A percentile compares a stretch with the other conserved stretches of the same genome.
Evolutionary conservation across 1,284 basidiomycete species (phyloP).

Genomic region (Ustilago cynodontis): DNA sequence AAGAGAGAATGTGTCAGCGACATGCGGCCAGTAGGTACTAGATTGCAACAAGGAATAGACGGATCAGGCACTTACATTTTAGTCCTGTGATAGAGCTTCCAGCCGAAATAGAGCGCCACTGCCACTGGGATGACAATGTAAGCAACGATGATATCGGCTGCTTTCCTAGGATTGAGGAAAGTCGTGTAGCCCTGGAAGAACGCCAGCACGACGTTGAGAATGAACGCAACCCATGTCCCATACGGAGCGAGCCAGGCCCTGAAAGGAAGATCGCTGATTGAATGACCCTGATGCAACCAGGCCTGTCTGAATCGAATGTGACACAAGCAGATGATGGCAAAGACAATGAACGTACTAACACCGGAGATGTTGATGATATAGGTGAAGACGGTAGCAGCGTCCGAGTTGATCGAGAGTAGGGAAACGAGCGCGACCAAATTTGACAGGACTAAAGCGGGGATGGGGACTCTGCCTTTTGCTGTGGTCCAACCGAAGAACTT

Average conservation of each 20-base stretch:
- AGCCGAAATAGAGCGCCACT: slow-evolving; percentile 79
- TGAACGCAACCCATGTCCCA: slow-evolving; percentile 35
- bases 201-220: slow-evolving; percentile 43
- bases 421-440: slow-evolving; percentile 50
- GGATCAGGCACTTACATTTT: slow-evolving; percentile 29
- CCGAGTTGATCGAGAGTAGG: slow-evolving; percentile 43
- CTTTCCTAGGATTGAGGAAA: slow-evolving; percentile 45
- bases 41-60: background rate
- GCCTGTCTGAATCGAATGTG: slow-evolving; percentile 58
- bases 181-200: slow-evolving; percentile 59
- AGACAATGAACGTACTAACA: slow-evolving; percentile 51
- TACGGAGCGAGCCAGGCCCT: slow-evolving; percentile 41
- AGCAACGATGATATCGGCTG: slow-evolving; percentile 81
- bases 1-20: background rate
- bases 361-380: slow-evolving; percentile 54
- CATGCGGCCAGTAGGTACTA: background rate
- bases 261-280: slow-evolving; percentile 47
- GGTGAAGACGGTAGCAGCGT: slow-evolving; percentile 42
- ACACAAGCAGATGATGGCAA: slow-evolving; percentile 48
- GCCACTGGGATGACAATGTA: slow-evolving; percentile 82
- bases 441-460: slow-evolving; percentile 47
- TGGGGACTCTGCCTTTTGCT: slow-evolving; percentile 37
- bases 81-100: slow-evolving; percentile 74
- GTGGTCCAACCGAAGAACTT: slow-evolving; percentile 46
- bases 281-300: slow-evolving; percentile 41